A percentile compares a stretch with the other conserved stretches of the same genome.
These are phyloP conservation scores for Pseudopyrenochaeta lycopersici DNA, from an alignment of 2,329 filamentous ascomycete species.

Conservation along the genomic window DNA sequence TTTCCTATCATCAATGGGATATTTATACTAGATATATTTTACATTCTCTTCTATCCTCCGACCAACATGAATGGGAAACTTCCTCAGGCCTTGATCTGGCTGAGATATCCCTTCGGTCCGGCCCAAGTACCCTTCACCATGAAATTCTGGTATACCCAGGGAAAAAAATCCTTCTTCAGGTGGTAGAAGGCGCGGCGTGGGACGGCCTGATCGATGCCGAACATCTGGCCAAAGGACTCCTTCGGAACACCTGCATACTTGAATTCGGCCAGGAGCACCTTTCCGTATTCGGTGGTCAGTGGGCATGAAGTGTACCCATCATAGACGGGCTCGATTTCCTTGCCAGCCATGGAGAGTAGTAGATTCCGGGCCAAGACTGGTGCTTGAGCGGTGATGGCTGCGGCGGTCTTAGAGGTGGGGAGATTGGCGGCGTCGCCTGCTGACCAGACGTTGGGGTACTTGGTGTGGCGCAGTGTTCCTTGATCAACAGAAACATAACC, in stretches of 20 bases:
- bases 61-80: too few relatives aligned
- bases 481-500: conserved; percentile 51
- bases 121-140: conserved; percentile 71
- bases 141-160: conserved; percentile 69
- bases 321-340: conserved; percentile 35
- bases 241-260: conserved; percentile 70
- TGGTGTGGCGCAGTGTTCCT: conserved; percentile 47
- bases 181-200: conserved; percentile 68
- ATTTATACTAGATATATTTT: too few relatives aligned
- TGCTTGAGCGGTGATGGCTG: conserved; percentile 49
- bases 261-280: conserved; percentile 72
- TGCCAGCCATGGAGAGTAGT: conserved; percentile 36
- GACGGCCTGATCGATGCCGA: conserved; percentile 66
- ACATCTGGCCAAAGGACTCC: conserved; percentile 65
- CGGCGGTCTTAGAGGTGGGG: conserved; percentile 52
- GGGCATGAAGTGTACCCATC: conserved; percentile 54
- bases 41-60: too few relatives aligned
- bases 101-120: conserved; percentile 63
- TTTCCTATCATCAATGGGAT: too few relatives aligned
- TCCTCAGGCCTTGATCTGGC: conserved; percentile 1
- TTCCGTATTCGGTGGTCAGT: conserved; percentile 61
- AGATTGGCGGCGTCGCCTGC: conserved; percentile 49
- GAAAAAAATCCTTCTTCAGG: conserved; percentile 73
- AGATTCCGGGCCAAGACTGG: conserved; percentile 50
- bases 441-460: conserved; percentile 51